Evolutionary conservation across 2,329 filamentous ascomycete species (phyloP), one percentile per base, ranked within the genome.

Genomic region (Fusarium incarnatum): DNA sequence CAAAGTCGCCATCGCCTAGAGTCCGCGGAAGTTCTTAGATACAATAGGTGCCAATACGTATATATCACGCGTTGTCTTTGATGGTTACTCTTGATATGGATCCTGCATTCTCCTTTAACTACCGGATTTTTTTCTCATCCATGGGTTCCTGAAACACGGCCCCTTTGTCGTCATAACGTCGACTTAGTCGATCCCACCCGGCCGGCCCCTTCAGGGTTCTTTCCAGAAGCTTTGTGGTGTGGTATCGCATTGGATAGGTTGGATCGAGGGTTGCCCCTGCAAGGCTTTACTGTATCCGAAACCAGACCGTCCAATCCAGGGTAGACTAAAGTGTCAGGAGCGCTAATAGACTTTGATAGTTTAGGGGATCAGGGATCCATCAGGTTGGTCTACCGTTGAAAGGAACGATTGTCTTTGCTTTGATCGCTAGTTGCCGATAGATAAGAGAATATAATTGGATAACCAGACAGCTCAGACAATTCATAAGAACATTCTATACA

Each of bases 131-230:
- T 37, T 25, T 61, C 42, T 63, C 52, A 22, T 63, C 30, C 34
- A 56, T 65, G 56, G 56, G 55, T 48, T 22, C 55, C 47, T 66
- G 67, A 70, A 67, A 67, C 50, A 50, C 40, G 16, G 16, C 48
- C 55, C 48, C 56, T 65, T 70, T 58, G 67, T 60, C 67, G 59
- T 70, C 59, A 64, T 53, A 41, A 37, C n/a, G 12, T 23, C 27
- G 22, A 44, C 41, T 23, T 70, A 50, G 54, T 49, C 50, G 67
- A 70, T 70, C 62, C 48, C 53, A 47, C 56, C 70, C 34, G 50
- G 23, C 34, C 27, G 23, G 41, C 55, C 23, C n/a, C 56, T 41
- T 53, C 50, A 49, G 46, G 56, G 48, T 62, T 45, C 25, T 50
- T 66, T 62, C 56, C 47, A 59, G 57, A 63, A 70, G 48, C 53